Evolutionary conservation across 495 filamentous ascomycete genomes (phyloP).

Genomic region (Penicillium atrosanguineum): DNA sequence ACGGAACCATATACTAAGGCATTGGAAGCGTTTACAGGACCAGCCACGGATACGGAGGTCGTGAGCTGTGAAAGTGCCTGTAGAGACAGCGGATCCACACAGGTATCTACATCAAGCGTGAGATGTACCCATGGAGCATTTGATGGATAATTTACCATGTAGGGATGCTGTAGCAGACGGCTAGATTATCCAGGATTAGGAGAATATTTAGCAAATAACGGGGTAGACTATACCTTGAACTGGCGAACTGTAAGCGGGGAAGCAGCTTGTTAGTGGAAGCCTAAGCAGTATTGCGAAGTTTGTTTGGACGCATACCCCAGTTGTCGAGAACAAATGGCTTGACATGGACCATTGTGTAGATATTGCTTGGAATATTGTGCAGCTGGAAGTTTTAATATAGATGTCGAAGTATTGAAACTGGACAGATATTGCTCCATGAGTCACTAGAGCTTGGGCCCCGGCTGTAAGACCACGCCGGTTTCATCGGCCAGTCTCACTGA

Average conservation of each 20-base stretch:
- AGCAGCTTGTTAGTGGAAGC: too few relatives aligned
- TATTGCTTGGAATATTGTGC: too few relatives aligned
- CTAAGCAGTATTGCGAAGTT: neutral
- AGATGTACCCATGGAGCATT: neutral
- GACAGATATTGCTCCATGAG: too few relatives aligned
- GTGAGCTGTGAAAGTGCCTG: slow-evolving; percentile 4
- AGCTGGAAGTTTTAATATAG: too few relatives aligned
- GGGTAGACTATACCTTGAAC: slow-evolving; percentile 6
- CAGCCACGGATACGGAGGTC: neutral
- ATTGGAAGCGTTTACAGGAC: neutral
- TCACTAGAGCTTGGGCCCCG: too few relatives aligned
- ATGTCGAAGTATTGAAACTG: too few relatives aligned
- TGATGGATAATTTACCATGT: slow-evolving; percentile 2
- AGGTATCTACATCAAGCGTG: slow-evolving; percentile 9
- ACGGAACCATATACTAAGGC: slow-evolving; percentile 5
- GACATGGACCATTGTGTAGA: slow-evolving; percentile 8
- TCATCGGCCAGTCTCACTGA: too few relatives aligned
- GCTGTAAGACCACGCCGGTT: too few relatives aligned
- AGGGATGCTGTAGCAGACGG: neutral
- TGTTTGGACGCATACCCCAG: slow-evolving; percentile 4
- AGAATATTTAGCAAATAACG: neutral
- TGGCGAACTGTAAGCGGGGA: slow-evolving; percentile 5
- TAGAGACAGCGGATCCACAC: slow-evolving; percentile 11
- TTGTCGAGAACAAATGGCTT: slow-evolving; percentile 14
- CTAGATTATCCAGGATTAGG: neutral